These are phyloP conservation scores for Mucor irregularis DNA, from an alignment of 371 early-diverging fungal genomes.

Conservation along the genomic window DNA sequence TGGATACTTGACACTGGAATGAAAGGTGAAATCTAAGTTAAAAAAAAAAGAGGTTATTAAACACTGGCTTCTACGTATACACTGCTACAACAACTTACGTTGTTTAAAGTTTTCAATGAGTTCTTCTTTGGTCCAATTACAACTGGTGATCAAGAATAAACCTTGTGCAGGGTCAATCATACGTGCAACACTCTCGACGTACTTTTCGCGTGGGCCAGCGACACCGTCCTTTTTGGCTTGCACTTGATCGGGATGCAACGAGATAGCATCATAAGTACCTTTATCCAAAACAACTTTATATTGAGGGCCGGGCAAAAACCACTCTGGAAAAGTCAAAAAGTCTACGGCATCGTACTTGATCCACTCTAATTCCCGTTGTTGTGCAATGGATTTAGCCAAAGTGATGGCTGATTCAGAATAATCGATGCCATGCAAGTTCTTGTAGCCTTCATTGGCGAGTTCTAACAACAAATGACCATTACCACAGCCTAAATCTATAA, in stretches of 20 bases:
- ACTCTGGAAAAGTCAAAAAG: constrained; percentile 56
- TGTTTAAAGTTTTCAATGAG: constrained; percentile 63
- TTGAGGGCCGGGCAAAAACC: constrained; percentile 23
- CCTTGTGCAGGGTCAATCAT: constrained; percentile 52
- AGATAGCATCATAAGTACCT: constrained; percentile 94
- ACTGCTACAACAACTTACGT: too few species aligned
- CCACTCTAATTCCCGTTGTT: constrained; percentile 43
- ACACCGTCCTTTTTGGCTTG: constrained; percentile 30
- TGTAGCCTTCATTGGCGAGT: constrained; percentile 68
- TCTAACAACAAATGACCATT: constrained; percentile 88
- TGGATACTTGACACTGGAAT: constrained; percentile 75
- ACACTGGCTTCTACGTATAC: too few species aligned
- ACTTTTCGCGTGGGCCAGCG: constrained; percentile 41
- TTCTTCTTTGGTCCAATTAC: constrained; percentile 93
- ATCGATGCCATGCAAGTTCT: constrained; percentile 79
- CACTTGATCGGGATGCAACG: constrained; percentile 63
- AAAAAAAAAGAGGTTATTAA: neutral
- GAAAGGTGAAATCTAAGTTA: constrained; percentile 58
- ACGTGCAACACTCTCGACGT: constrained; percentile 29
- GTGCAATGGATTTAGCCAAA: constrained; percentile 62
- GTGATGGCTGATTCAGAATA: constrained; percentile 78
- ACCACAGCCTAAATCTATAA: constrained; percentile 90
- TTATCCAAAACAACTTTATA: constrained; percentile 84
- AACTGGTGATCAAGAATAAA: constrained; percentile 83
- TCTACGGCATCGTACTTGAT: constrained; percentile 64